These are phyloP conservation scores for Cladosporium sp. DNA, from an alignment of 2,329 filamentous ascomycete species.

Conservation along the genomic window DNA sequence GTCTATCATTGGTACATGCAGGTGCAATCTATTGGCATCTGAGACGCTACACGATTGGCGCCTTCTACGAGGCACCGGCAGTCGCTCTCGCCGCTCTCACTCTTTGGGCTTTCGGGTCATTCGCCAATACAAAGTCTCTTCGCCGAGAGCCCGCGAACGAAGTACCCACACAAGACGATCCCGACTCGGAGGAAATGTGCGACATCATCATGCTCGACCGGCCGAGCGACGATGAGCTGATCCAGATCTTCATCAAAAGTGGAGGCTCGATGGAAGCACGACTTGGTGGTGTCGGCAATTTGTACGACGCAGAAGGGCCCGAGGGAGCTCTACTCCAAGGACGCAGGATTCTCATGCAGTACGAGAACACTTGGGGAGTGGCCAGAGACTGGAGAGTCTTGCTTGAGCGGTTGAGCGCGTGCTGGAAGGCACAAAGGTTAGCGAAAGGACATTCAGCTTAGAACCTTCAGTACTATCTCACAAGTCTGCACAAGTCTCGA, in stretches of 20 bases:
- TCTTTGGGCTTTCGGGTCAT: constrained; percentile 57
- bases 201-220: constrained; percentile 50
- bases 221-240: constrained; percentile 55
- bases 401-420: too few relatives aligned
- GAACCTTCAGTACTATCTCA: too few relatives aligned
- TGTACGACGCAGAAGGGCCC: constrained; percentile 30
- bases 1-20: constrained; percentile 53
- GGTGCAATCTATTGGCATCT: constrained; percentile 52
- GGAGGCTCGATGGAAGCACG: constrained; percentile 49
- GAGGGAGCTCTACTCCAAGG: background rate
- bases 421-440: too few relatives aligned
- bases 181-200: background rate
- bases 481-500: too few relatives aligned
- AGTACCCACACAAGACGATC: background rate
- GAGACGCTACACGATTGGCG: constrained; percentile 45
- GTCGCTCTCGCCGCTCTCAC: constrained; percentile 63
- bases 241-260: constrained; percentile 52
- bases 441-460: too few relatives aligned
- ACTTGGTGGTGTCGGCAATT: constrained; percentile 51
- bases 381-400: too few relatives aligned
- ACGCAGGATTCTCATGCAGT: background rate
- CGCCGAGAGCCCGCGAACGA: background rate
- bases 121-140: constrained; percentile 1
- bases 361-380: too few relatives aligned
- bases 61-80: constrained; percentile 60